Evolutionary conservation across 2,329 filamentous ascomycete genomes (phyloP).

Genomic region (Xylariaceae sp.): DNA sequence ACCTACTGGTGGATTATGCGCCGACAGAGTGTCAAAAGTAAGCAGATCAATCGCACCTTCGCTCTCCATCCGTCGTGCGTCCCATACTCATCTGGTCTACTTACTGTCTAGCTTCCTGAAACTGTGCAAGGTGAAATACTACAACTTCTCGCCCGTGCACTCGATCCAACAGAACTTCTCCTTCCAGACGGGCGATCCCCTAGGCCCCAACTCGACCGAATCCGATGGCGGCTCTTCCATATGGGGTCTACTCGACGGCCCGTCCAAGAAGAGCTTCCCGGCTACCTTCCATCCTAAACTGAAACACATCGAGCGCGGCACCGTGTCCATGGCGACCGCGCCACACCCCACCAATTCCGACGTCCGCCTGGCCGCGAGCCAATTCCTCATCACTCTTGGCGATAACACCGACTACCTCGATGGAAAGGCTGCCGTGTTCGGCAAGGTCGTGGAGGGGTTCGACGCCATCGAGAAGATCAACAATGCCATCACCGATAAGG

Average conservation of each 20-base stretch:
- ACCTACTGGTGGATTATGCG: conserved; percentile 81
- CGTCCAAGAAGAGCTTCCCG: conserved; percentile 69
- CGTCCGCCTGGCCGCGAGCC: conserved; percentile 75
- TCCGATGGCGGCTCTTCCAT: conserved; percentile 92
- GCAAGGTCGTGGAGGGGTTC: conserved; percentile 92
- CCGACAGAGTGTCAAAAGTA: conserved; percentile 94
- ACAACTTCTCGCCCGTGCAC: conserved; percentile 93
- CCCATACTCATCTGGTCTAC: too few relatives aligned
- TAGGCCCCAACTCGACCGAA: conserved; percentile 75
- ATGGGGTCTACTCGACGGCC: conserved; percentile 74
- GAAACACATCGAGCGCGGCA: conserved; percentile 83
- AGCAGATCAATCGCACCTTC: conserved; percentile 34
- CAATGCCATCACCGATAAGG: conserved; percentile 77
- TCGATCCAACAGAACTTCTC: conserved; percentile 92
- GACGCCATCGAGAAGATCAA: conserved; percentile 93
- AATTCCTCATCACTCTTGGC: conserved; percentile 89
- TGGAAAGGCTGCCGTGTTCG: conserved; percentile 91
- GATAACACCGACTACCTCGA: conserved; percentile 87
- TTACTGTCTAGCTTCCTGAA: conserved; percentile 97
- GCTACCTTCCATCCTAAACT: conserved; percentile 82
- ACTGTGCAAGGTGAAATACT: conserved; percentile 98
- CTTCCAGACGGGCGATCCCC: conserved; percentile 91
- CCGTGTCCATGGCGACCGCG: conserved; percentile 95
- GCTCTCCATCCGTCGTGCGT: too few relatives aligned
- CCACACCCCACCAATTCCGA: conserved; percentile 72